Percentiles rank a stretch among this genome's conserved stretches.
phyloP scores from a whole-genome alignment of 2,329 filamentous ascomycete species.

The Fusarium coicis region DNA sequence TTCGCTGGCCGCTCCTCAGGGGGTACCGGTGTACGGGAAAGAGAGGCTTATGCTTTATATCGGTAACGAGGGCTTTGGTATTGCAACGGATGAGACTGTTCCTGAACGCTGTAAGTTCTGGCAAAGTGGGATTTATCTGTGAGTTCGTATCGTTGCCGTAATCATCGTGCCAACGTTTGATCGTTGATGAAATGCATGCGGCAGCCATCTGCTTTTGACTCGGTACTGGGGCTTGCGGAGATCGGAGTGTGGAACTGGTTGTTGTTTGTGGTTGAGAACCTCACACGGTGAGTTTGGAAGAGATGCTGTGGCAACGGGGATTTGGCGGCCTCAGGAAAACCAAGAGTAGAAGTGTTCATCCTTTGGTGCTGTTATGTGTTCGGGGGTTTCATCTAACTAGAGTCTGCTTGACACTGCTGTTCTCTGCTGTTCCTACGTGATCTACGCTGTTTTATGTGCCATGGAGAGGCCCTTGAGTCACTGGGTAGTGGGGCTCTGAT shows the following conservation, averaged over 20 bases:
- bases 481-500: not conserved
- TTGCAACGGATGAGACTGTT: not conserved
- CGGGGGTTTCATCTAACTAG: not conserved
- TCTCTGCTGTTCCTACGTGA: not conserved
- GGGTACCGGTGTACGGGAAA: not conserved
- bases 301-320: not conserved
- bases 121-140: not conserved
- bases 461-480: not conserved
- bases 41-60: not conserved
- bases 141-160: rapidly evolving
- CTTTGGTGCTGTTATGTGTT: not conserved
- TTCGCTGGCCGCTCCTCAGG: not conserved
- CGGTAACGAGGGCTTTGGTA: not conserved
- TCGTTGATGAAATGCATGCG: rapidly evolving
- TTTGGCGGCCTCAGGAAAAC: not conserved
- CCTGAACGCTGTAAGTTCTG: not conserved
- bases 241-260: rapidly evolving
- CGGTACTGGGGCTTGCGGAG: rapidly evolving
- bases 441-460: no score
- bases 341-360: not conserved
- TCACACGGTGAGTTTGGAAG: no score
- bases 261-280: not conserved
- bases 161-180: rapidly evolving
- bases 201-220: not conserved
- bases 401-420: not conserved